phyloP scores from a whole-genome alignment of 2,329 filamentous ascomycete species.

The Botrytis cinerea region DNA sequence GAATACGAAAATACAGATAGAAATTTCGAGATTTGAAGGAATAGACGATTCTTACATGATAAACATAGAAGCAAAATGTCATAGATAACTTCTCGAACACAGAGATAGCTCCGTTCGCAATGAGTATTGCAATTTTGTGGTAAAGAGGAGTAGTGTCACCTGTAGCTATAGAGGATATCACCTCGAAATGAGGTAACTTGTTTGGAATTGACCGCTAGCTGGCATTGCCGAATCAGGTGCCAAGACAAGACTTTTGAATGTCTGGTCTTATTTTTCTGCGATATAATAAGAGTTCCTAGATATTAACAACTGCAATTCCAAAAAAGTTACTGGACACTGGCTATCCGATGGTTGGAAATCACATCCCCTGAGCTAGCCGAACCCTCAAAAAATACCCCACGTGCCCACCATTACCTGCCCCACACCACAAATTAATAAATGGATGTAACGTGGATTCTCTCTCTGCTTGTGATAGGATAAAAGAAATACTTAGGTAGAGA shows the following conservation, averaged over 20 bases:
- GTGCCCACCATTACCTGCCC: neutral
- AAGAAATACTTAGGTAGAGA: too few relatives aligned
- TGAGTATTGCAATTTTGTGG: neutral
- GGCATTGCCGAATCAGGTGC: too few relatives aligned
- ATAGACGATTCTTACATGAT: neutral
- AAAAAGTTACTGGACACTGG: neutral
- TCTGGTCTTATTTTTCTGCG: neutral
- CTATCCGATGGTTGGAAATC: neutral
- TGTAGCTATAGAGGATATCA: neutral
- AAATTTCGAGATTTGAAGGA: neutral
- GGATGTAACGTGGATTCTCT: neutral
- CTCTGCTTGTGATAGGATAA: neutral
- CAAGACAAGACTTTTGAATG: neutral
- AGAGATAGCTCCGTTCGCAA: neutral
- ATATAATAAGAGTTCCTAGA: neutral
- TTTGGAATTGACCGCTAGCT: accelerated
- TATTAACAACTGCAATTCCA: neutral
- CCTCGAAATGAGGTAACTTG: neutral
- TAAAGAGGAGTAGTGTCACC: neutral
- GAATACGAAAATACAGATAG: too few relatives aligned
- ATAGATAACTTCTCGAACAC: accelerated
- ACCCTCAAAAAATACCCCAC: neutral
- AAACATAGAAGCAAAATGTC: neutral
- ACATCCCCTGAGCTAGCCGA: conserved; percentile 19
- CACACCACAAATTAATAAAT: neutral